Evolutionary conservation across 495 filamentous ascomycete genomes (phyloP).

Genomic region (Penicillium cataractarum): DNA sequence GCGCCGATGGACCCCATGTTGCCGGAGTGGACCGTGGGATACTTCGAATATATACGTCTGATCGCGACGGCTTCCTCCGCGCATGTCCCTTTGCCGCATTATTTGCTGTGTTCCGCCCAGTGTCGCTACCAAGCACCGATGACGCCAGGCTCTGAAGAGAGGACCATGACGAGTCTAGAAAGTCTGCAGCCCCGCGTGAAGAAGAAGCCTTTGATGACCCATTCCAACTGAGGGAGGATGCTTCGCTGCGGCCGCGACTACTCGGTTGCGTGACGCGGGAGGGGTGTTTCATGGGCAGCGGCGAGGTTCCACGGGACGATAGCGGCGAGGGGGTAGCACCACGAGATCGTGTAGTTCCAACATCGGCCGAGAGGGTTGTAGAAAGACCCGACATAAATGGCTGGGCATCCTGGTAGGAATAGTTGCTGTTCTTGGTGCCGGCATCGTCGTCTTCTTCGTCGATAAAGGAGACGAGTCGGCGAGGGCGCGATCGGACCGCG

Average conservation of each 20-base stretch:
- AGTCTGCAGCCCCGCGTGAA: conserved; percentile 43
- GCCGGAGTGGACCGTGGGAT: conserved; percentile 41
- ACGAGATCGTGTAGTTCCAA: conserved; percentile 40
- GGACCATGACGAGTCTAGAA: conserved; percentile 57
- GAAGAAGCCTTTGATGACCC: conserved; percentile 32
- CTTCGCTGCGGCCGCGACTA: conserved; percentile 27
- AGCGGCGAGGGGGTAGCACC: conserved; percentile 48
- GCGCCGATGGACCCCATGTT: conserved; percentile 59
- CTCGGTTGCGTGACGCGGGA: conserved; percentile 41
- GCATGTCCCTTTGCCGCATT: conserved; percentile 34
- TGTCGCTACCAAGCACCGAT: conserved; percentile 53
- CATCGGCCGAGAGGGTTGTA: conserved; percentile 30
- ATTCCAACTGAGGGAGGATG: conserved; percentile 36
- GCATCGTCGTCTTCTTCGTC: conserved; percentile 39
- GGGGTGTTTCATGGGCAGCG: conserved; percentile 50
- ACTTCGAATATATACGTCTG: conserved; percentile 44
- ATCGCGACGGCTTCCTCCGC: conserved; percentile 50
- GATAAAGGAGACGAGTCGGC: conserved; percentile 48
- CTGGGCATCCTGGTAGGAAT: conserved; percentile 31
- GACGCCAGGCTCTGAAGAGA: conserved; percentile 58
- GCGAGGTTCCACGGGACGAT: conserved; percentile 49
- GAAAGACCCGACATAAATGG: conserved; percentile 39
- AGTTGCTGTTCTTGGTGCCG: conserved; percentile 16
- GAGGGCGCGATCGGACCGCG: conserved; percentile 47
- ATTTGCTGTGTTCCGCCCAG: conserved; percentile 36